Evolutionary conservation across 1,284 basidiomycete genomes (phyloP), one percentile per base, ranked within the genome.

Genomic region (Cerioporus squamosus): DNA sequence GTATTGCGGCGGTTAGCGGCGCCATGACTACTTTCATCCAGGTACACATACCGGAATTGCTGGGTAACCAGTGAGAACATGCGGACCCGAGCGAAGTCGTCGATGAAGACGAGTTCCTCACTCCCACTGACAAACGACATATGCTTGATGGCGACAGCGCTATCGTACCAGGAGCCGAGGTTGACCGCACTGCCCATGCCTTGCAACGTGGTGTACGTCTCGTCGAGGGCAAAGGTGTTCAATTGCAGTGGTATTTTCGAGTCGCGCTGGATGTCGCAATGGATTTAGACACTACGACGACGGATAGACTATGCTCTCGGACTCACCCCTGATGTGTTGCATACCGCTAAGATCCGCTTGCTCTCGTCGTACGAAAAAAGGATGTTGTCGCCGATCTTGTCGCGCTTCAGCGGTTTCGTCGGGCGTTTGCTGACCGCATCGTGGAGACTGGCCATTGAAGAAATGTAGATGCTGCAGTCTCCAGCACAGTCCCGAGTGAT

Each of bases 31-130:
- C 50, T 14, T 18, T 31, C 1, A 51, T 12, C 24, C n/a, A 12
- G 7, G 42, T 12, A 56, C 1, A 36, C 70, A 47, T 38, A 84
- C 84, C 84, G 70, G 57, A 83, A 84, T 51, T 82, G 79, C 52
- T 80, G 75, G 0, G 80, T 80, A 1, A 80, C 68, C 23, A 83
- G 62, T 4, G 83, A 85, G 61, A 79, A 86, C 1, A 85, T 75
- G 2, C 83, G 70, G 4, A 74, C 77, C 22, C 72, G 74, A 0
- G 67, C 68, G 9, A 51, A 64, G 4, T 74, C 72, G 59, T 85
- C 82, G 7, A 85, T 69, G 2, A 86, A 65, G 0, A 80, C 59
- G 2, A 86, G 55, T 58, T 85, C 83, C 55, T 86, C 83, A 36
- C 64, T 75, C 10, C 81, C 79, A 23, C 68, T 72, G 3, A 79